Base-by-base conservation (phyloP, 345 rosid genomes). In the Bretschneidera sinensis region DNA sequence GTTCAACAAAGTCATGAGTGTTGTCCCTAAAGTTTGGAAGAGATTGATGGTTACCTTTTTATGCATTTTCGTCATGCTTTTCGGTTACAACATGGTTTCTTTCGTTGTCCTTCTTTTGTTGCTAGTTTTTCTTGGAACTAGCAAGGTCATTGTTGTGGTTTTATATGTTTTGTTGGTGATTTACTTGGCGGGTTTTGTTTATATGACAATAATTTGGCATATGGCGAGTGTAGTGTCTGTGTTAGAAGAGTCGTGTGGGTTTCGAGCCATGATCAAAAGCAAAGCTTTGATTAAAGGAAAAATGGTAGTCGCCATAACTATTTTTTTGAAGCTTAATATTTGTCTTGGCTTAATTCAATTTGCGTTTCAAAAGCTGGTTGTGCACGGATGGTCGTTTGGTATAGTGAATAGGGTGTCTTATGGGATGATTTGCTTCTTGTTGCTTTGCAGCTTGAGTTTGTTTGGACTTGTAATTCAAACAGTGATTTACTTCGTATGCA, bases 1-100 rank as follows among this genome's bases (percentile, higher is more conserved):
- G 0, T 83, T 85, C 63, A 54, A 21, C 25, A 75, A 69, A 54
- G 79, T 78, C 59, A 66, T 77, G 57, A 69, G 68, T 21, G 83
- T 80, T 0, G 84, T 85, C 18, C 83, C 86, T 0, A 75, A 57
- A 64, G 85, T 80, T 0, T 85, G 85, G 87, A 78, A 76, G 78
- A 67, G 82, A 21, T 65, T 85, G 9, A 57, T 77, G 66, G 57
- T 78, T 43, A 85, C 87, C 0, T 74, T 85, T 45, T 17, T 82
- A 9, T 76, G 78, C 58, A 61, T 57, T 19, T 72, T 64, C 48
- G 13, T 25, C 6, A 61, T 66, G 45, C 5, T 66, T 22, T 51
- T 82, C 17, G 23, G 48, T 4, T 82, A 72, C 67, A 58, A 51
- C 68, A 0, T 65, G 0, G 48, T 24, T 8, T 57, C 65, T 7